A percentile compares a stretch with the other conserved stretches of the same genome.
Conservation (phyloP, 2,329 filamentous ascomycete species). For the Penicillium sp. region DNA sequence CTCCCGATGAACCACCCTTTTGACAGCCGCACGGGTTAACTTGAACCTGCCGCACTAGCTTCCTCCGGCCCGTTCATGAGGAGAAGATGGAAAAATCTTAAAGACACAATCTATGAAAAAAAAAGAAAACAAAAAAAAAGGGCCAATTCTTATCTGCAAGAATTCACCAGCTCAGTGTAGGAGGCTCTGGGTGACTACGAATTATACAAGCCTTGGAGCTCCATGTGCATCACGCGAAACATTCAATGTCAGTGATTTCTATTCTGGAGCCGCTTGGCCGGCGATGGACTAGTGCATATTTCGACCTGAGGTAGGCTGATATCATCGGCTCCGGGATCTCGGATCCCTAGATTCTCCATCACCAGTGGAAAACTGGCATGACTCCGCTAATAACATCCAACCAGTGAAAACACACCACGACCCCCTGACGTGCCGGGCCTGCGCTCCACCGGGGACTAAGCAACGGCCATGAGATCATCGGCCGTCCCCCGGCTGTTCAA, state of each 20-base stretch:
- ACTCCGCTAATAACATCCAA: background rate
- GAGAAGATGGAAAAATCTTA: too few relatives aligned
- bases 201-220: background rate
- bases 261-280: background rate
- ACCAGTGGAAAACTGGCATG: background rate
- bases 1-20: background rate
- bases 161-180: too few relatives aligned
- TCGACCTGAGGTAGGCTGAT: background rate
- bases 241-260: background rate
- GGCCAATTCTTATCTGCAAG: background rate
- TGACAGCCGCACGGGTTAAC: background rate
- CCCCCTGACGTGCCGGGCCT: constrained; percentile 6
- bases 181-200: background rate
- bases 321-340: background rate
- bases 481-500: constrained; percentile 4
- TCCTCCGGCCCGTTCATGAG: background rate
- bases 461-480: constrained; percentile 17
- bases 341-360: background rate
- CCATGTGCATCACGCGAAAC: background rate
- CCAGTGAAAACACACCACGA: constrained; percentile 8
- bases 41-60: background rate
- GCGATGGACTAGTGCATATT: background rate
- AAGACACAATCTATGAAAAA: too few relatives aligned
- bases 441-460: constrained; percentile 15
- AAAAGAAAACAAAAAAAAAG: background rate